Evolutionary conservation across 192 early-diverging fungal genomes (phyloP).

Genomic region (Backusella psychrophila): DNA sequence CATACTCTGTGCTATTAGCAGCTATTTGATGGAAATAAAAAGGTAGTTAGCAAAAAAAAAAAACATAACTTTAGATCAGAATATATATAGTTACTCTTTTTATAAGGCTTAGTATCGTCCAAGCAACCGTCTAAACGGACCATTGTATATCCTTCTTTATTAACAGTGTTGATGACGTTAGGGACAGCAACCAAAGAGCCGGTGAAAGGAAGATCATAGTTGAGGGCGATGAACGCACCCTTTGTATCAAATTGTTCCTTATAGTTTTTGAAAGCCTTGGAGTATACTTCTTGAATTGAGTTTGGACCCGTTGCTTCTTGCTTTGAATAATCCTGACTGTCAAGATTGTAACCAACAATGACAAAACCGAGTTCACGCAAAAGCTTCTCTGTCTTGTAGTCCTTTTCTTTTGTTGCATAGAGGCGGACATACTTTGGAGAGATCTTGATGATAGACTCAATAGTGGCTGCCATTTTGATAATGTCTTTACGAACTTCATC

Average conservation of each 20-base stretch:
- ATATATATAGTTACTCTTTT: conserved; percentile 31
- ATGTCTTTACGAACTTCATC: conserved; percentile 43
- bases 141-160: conserved; percentile 48
- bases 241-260: conserved; percentile 48
- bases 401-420: conserved; percentile 38
- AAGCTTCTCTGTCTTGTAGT: conserved; percentile 38
- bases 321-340: conserved; percentile 45
- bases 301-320: conserved; percentile 15
- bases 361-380: conserved; percentile 42
- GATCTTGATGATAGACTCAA: conserved; percentile 40
- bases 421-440: conserved; percentile 53
- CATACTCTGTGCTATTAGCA: conserved; percentile 32
- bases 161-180: conserved; percentile 41
- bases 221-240: conserved; percentile 44
- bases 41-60: neutral
- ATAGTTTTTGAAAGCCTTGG: conserved; percentile 39
- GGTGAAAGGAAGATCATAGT: conserved; percentile 49
- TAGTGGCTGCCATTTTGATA: conserved; percentile 38
- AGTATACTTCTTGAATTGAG: conserved; percentile 39
- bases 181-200: conserved; percentile 41
- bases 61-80: neutral
- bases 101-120: conserved; percentile 45
- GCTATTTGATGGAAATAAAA: neutral
- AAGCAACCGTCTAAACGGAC: conserved; percentile 51
- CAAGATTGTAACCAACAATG: conserved; percentile 50